These are phyloP conservation scores for Plasmopara muralis DNA, from an alignment of 352 stramenopile species.

Conservation along the genomic window DNA sequence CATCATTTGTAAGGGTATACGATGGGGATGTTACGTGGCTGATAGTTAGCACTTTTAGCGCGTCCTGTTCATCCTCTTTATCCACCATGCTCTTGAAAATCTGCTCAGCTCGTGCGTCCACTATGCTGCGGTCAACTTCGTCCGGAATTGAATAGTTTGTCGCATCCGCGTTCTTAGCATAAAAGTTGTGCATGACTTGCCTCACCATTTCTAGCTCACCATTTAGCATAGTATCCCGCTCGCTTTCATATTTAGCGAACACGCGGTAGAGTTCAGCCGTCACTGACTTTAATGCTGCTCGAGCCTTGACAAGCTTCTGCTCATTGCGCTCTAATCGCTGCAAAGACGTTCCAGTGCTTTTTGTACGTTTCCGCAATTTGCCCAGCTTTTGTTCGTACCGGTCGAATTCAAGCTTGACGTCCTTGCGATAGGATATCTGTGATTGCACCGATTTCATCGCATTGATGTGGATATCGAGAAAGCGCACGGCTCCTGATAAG, in stretches of 20 bases:
- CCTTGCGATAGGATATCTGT: slow-evolving; percentile 61
- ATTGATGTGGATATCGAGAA: slow-evolving; percentile 71
- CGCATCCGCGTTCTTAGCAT: no score
- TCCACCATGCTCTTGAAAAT: no score
- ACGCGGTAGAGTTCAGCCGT: slow-evolving; percentile 66
- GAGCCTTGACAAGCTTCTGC: slow-evolving; percentile 42
- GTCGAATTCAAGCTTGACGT: slow-evolving; percentile 66
- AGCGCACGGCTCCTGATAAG: slow-evolving; percentile 11
- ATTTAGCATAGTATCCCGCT: no score
- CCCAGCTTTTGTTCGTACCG: slow-evolving; percentile 54
- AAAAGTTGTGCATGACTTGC: slow-evolving; percentile 54
- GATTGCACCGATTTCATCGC: slow-evolving; percentile 68
- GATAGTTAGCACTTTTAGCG: no score
- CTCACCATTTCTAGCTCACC: slow-evolving; percentile 57
- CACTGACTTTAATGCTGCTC: slow-evolving; percentile 35
- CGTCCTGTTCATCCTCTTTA: no score
- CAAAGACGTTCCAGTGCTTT: slow-evolving; percentile 2
- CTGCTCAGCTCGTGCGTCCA: no score
- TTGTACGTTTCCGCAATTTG: slow-evolving; percentile 9
- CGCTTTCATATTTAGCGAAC: slow-evolving; percentile 70
- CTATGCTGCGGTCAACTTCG: no score
- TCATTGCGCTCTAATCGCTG: slow-evolving; percentile 42
- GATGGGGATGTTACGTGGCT: no score
- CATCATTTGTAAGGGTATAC: no score
- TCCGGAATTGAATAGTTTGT: no score